Evolutionary conservation across 208 protist species (phyloP).

Genomic region (Naegleria lovaniensis): DNA sequence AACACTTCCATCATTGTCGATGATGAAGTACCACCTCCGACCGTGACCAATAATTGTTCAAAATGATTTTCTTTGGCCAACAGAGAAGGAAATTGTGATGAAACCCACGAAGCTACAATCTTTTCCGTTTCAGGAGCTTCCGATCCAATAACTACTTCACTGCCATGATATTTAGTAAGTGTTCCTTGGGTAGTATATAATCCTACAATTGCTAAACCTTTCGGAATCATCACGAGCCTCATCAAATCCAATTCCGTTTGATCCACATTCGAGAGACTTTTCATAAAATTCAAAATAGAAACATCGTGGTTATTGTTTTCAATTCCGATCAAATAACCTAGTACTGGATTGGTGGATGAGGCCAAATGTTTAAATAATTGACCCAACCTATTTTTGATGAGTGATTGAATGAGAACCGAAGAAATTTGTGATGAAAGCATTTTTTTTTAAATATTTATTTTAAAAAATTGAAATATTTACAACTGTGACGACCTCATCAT

Average conservation of each 20-base stretch:
- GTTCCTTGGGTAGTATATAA: background rate
- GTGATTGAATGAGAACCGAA: background rate
- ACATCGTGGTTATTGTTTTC: background rate
- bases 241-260: background rate
- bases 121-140: too few relatives aligned
- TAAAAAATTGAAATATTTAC: too few relatives aligned
- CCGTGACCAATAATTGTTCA: background rate
- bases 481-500: too few relatives aligned
- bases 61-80: too few relatives aligned
- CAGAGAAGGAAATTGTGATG: too few relatives aligned
- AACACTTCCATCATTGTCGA: background rate
- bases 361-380: background rate
- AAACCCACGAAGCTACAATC: too few relatives aligned
- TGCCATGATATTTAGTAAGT: too few relatives aligned
- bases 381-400: background rate
- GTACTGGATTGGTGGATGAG: background rate
- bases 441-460: too few relatives aligned
- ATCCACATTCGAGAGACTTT: background rate
- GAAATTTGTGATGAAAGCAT: too few relatives aligned
- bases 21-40: background rate
- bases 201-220: background rate
- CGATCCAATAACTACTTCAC: too few relatives aligned
- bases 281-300: background rate
- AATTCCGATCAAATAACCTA: background rate
- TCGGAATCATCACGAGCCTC: background rate